Percentiles rank a stretch among this genome's conserved stretches.
Conservation (phyloP, 441 rosid genomes). For the Biscutella laevigata region DNA sequence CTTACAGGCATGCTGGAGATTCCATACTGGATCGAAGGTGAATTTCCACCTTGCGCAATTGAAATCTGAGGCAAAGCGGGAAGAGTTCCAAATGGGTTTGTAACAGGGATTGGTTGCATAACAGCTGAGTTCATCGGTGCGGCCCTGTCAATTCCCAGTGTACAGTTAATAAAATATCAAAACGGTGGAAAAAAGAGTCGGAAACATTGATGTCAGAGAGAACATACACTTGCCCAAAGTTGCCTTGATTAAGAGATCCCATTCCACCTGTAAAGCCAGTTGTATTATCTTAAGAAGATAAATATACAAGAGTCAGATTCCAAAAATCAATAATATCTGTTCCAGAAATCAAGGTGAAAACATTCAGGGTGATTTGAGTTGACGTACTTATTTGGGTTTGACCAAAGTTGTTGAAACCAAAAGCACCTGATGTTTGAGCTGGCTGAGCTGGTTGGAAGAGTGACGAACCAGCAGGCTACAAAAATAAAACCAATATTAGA, state of each 20-base stretch:
- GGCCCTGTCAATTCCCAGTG: conserved; percentile 34
- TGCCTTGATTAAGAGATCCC: conserved; percentile 43
- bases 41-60: conserved; percentile 65
- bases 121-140: conserved; percentile 34
- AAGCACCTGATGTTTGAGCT: conserved; percentile 40
- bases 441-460: conserved; percentile 60
- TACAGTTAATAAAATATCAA: background rate
- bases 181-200: background rate
- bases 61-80: conserved; percentile 92
- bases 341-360: background rate
- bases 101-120: conserved; percentile 46
- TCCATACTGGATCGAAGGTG: conserved; percentile 83
- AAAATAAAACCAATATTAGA: conserved; percentile 15
- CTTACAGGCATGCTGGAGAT: conserved; percentile 90
- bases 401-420: conserved; percentile 47
- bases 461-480: conserved; percentile 43
- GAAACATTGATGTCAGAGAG: conserved; percentile 16
- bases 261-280: conserved; percentile 35
- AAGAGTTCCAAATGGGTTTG: conserved; percentile 86
- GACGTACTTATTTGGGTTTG: conserved; percentile 49
- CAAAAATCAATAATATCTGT: too few relatives aligned
- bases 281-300: conserved; percentile 28
- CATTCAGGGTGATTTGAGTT: background rate
- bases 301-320: conserved; percentile 16
- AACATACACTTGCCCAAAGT: conserved; percentile 49